These are phyloP conservation scores for Pelargonium myrrhifolium DNA, from an alignment of 441 rosid genomes.

Conservation along the genomic window DNA sequence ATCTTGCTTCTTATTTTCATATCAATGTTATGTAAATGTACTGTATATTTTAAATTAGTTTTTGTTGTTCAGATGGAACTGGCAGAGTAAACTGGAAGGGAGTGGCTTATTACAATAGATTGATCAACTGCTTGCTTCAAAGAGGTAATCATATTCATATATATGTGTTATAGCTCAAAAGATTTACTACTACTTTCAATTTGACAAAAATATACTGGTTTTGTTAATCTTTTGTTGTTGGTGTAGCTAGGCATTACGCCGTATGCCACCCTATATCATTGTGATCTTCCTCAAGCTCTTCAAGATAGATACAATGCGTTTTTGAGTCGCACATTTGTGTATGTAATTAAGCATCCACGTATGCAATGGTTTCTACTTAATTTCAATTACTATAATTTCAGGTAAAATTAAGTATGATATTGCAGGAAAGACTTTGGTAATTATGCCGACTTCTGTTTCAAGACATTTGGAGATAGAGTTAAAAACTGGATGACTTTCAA, in stretches of 20 bases:
- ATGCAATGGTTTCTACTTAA: not conserved
- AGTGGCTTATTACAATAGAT: conserved; percentile 79
- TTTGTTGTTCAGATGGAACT: conserved; percentile 51
- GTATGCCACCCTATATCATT: conserved; percentile 73
- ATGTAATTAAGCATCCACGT: conserved; percentile 24
- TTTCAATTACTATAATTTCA: not conserved
- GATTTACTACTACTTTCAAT: not conserved
- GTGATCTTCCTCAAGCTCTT: conserved; percentile 77
- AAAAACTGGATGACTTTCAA: conserved; percentile 95
- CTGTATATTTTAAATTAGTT: not conserved
- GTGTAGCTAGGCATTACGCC: conserved; percentile 81
- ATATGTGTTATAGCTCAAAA: not conserved
- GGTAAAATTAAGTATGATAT: not conserved
- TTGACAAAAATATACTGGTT: not conserved
- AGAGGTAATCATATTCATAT: conserved; percentile 33
- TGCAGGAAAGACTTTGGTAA: conserved; percentile 80
- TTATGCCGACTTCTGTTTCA: conserved; percentile 84
- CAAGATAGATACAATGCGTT: conserved; percentile 68
- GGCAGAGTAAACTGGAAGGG: conserved; percentile 81
- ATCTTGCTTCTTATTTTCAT: not conserved
- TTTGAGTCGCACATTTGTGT: conserved; percentile 66
- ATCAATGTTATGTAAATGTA: too few relatives aligned
- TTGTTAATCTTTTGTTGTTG: not conserved
- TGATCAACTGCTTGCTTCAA: conserved; percentile 62
- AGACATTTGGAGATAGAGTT: conserved; percentile 76